phyloP scores from a whole-genome alignment of 2,329 filamentous ascomycete species.

The Dothiorella sarmentorum region DNA sequence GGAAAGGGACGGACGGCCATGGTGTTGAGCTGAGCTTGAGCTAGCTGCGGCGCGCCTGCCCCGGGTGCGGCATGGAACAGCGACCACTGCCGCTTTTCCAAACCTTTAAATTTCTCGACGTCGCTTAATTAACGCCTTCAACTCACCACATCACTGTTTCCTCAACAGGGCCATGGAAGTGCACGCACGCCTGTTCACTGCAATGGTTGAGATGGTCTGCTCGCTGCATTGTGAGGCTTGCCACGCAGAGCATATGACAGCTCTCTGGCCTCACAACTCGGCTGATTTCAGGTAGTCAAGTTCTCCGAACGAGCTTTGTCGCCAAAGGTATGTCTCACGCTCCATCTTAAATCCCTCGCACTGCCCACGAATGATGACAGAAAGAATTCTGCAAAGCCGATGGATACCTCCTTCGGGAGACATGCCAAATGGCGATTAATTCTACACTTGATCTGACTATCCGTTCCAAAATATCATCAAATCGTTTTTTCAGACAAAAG shows the following conservation, averaged over 20 bases:
- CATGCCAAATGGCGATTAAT: slow-evolving; percentile 44
- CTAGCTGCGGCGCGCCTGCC: slow-evolving; percentile 1
- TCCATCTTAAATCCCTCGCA: background rate
- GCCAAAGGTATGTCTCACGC: background rate
- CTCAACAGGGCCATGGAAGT: too few species aligned
- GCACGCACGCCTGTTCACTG: background rate
- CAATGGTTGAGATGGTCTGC: background rate
- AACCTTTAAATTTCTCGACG: slow-evolving; percentile 6
- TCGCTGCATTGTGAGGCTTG: too few species aligned
- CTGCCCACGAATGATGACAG: slow-evolving; percentile 39
- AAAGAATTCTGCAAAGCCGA: slow-evolving; percentile 51
- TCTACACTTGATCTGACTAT: slow-evolving; percentile 50
- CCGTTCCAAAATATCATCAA: background rate
- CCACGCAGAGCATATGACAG: too few species aligned
- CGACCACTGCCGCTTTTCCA: background rate
- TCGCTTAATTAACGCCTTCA: background rate
- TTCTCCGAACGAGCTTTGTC: background rate
- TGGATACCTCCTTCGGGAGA: slow-evolving; percentile 26
- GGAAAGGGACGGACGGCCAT: slow-evolving; percentile 10
- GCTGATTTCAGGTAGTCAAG: too few species aligned
- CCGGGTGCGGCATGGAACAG: slow-evolving; percentile 1
- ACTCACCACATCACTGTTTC: background rate
- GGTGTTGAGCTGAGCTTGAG: slow-evolving; percentile 15
- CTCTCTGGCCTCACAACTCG: too few species aligned
- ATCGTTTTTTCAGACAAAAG: background rate